phyloP scores from a whole-genome alignment of 106 monocot genomes.

The Allium cepa region DNA sequence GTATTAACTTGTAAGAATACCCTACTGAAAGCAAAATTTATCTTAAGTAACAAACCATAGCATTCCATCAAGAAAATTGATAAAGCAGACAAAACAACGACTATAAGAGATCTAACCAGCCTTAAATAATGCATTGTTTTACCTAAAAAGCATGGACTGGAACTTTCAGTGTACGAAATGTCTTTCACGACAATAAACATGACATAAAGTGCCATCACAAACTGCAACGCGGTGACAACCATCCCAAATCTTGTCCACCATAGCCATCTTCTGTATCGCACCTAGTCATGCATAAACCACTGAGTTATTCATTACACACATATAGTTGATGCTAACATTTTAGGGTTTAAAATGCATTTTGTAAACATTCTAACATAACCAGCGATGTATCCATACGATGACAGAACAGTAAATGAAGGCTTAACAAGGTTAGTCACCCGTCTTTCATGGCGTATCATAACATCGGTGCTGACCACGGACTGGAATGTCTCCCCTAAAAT shows the following conservation, averaged over 20 bases:
- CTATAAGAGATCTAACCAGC: too few species aligned
- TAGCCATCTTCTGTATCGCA: conserved; percentile 78
- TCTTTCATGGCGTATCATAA: conserved; percentile 40
- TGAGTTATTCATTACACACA: background rate
- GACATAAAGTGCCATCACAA: conserved; percentile 60
- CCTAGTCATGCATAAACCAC: conserved; percentile 23
- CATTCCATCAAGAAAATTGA: too few species aligned
- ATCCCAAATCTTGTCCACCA: conserved; percentile 95
- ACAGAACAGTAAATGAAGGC: too few species aligned
- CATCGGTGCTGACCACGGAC: conserved; percentile 14
- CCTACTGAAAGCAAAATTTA: too few species aligned
- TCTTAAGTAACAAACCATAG: too few species aligned
- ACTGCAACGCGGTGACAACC: conserved; percentile 52
- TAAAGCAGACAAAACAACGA: too few species aligned
- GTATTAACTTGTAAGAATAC: too few species aligned
- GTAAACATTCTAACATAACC: too few species aligned
- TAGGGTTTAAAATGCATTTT: too few species aligned
- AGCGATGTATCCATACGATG: too few species aligned
- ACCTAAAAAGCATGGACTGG: conserved; percentile 38
- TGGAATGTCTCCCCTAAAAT: conserved; percentile 20
- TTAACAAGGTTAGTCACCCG: conserved; percentile 22
- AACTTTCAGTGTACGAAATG: conserved; percentile 31
- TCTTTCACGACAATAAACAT: conserved; percentile 34
- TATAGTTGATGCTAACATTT: background rate
- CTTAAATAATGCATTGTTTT: background rate